Evolutionary conservation across 306 rosid genomes (phyloP).

Genomic region (Ceratonia siliqua): DNA sequence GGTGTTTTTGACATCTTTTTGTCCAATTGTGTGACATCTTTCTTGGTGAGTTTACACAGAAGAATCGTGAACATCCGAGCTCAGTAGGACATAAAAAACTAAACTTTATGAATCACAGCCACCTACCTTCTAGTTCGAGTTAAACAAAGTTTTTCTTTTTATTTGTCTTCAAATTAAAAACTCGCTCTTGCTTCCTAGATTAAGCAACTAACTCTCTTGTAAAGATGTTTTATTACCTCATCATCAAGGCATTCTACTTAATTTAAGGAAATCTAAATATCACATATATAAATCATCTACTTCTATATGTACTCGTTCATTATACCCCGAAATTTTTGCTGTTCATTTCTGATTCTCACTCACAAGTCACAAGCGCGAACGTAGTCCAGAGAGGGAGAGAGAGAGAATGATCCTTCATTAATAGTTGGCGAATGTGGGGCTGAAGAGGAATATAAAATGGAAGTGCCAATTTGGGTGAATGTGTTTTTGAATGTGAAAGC

Average conservation of each 20-base stretch:
- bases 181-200: slow-evolving; percentile 11
- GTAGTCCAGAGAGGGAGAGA: not conserved
- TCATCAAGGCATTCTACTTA: not conserved
- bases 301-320: not conserved
- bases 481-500: slow-evolving; percentile 38
- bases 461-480: slow-evolving; percentile 32
- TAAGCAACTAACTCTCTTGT: slow-evolving; percentile 11
- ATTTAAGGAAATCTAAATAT: slow-evolving; percentile 10
- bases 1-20: slow-evolving; percentile 17
- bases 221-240: slow-evolving; percentile 17
- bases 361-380: not conserved
- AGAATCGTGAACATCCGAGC: slow-evolving; percentile 23
- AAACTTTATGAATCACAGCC: slow-evolving; percentile 18
- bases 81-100: slow-evolving; percentile 5
- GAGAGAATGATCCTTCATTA: not conserved
- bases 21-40: slow-evolving; percentile 19
- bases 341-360: slow-evolving; percentile 7
- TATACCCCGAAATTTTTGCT: not conserved
- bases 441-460: not conserved
- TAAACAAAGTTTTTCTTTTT: slow-evolving; percentile 3
- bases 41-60: not conserved
- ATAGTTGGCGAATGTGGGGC: slow-evolving; percentile 17
- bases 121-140: slow-evolving; percentile 25
- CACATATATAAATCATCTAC: not conserved
- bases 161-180: not conserved